phyloP scores from a whole-genome alignment of 345 rosid genomes.

The Citrus trifoliata region DNA sequence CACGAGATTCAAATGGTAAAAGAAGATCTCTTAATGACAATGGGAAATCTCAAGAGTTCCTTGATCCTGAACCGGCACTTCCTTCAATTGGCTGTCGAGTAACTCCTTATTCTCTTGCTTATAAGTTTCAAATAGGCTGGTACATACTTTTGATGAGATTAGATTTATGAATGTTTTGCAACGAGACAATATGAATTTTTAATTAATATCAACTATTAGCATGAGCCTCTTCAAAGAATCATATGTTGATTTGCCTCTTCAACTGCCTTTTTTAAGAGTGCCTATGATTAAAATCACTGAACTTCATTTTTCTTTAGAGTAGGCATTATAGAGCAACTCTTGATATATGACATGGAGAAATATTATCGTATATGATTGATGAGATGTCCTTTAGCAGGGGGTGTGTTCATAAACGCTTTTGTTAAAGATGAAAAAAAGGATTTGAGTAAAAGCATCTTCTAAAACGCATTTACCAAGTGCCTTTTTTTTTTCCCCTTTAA shows the following conservation, averaged over 20 bases:
- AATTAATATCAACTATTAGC: not conserved
- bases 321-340: no score
- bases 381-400: no score
- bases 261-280: no score
- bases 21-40: conserved; percentile 26
- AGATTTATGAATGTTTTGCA: not conserved
- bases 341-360: no score
- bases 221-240: not conserved
- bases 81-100: conserved; percentile 30
- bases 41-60: conserved; percentile 3
- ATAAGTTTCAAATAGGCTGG: not conserved
- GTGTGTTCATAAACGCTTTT: no score
- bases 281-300: no score
- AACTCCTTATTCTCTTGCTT: not conserved
- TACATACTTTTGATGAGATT: not conserved
- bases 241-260: not conserved
- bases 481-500: no score
- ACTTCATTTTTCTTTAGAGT: no score
- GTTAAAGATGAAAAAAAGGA: no score
- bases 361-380: no score
- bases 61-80: conserved; percentile 15
- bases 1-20: conserved; percentile 12
- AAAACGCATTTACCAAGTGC: not conserved
- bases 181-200: not conserved
- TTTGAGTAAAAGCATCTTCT: not conserved